Base-by-base conservation (phyloP, 2,329 filamentous ascomycete species). In the Alternaria novae-zelandiae region DNA sequence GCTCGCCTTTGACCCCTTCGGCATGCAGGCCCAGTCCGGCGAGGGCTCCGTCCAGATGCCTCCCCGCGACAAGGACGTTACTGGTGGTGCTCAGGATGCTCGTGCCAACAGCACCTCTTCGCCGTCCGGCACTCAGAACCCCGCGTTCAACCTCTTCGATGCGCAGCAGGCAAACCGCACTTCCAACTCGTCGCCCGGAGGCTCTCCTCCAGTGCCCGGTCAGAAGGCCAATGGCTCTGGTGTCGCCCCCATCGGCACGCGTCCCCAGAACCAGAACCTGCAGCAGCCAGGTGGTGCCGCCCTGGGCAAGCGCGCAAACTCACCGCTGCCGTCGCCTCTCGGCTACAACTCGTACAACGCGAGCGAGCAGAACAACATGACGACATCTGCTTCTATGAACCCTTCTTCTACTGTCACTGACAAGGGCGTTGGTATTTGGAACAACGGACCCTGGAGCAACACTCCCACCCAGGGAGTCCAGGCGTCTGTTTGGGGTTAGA, bases 201-300 rank as follows among this genome's bases (percentile, higher is more conserved):
- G 88, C 44, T 96, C 94, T 7, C 92, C 94, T 45, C 92, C 93
- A 58, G 89, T 89, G 46, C 83, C 86, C 60, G 86, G 89, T 66
- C 86, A 89, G 56, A 86, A 89, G 41, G 86, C 82, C 78, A 87
- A 66, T 54, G 86, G 86, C 59, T 85, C 86, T 61, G 86, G 91
- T 5, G 94, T 98, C 57, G 95, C 94, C 21, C 95, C 96, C 17
- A 98, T 98, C 72, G 96, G 96, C 68, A 97, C 95, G 61, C 91
- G 96, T 47, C 95, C 95, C 4, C 86, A 67, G 57, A 65, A 88
- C 17, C 87, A 86, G 43, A 86, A 85, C 32, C 82, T 87, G n/a
- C 82, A 83, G 44, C 86, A 87, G 64, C 83, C 84, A 23, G 77
- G 84, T 30, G 90, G 89, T 73, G 85, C 87, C 32, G 84, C 86